These are phyloP conservation scores for Telopea speciosissima DNA, from an alignment of 177 flowering plant species.

Conservation along the genomic window DNA sequence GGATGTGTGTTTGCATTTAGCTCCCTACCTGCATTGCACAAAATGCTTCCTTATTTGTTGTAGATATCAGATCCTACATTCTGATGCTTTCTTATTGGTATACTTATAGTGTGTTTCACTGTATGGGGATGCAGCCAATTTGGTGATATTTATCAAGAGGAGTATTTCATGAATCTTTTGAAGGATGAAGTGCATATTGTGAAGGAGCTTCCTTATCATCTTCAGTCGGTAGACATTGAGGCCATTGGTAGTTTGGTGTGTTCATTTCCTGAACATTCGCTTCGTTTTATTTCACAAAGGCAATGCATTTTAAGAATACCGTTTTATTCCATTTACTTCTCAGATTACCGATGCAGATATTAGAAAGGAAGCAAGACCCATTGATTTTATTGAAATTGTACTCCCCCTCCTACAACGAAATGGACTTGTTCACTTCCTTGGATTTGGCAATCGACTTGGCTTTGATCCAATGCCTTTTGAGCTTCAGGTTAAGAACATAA, in stretches of 20 bases:
- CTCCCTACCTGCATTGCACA: neutral
- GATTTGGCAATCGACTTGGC: constrained; percentile 92
- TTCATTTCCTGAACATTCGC: constrained; percentile 7
- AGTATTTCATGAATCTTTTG: constrained; percentile 54
- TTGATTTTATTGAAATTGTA: constrained; percentile 44
- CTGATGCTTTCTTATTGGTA: neutral
- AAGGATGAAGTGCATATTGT: constrained; percentile 65
- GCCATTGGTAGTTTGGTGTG: constrained; percentile 78
- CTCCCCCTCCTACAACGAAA: constrained; percentile 63
- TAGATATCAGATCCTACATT: neutral
- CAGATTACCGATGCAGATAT: constrained; percentile 91
- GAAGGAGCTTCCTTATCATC: constrained; percentile 69
- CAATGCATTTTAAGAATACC: constrained; percentile 6
- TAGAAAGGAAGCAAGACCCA: constrained; percentile 75
- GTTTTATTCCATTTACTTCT: constrained; percentile 5
- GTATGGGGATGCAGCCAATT: constrained; percentile 65
- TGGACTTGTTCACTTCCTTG: constrained; percentile 84
- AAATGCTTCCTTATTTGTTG: neutral
- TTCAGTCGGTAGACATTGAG: constrained; percentile 56
- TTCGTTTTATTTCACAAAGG: neutral
- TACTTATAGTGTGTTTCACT: constrained; percentile 8
- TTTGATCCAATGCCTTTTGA: constrained; percentile 80
- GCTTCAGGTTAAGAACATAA: constrained; percentile 59
- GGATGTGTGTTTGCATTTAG: neutral
- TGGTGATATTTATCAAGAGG: constrained; percentile 89